These are phyloP conservation scores for Wickerhamomyces kurtzmanii DNA, from an alignment of 805 yeast species.

Conservation along the genomic window DNA sequence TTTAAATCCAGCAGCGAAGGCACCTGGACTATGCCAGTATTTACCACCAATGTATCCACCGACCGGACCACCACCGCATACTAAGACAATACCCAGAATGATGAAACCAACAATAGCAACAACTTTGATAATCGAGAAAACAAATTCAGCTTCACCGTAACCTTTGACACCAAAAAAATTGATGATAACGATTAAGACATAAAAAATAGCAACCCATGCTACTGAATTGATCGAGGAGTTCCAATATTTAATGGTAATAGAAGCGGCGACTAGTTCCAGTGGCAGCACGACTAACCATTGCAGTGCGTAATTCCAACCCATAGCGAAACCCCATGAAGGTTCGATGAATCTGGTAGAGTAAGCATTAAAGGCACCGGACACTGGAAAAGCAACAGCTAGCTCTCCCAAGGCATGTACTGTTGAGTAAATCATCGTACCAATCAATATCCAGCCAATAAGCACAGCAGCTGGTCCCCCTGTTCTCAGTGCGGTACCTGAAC, in stretches of 20 bases:
- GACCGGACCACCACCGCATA: constrained; percentile 39
- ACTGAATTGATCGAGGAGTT: constrained; percentile 31
- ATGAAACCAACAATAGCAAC: constrained; percentile 41
- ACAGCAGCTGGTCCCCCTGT: constrained; percentile 61
- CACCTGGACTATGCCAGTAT: constrained; percentile 48
- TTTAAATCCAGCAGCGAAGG: constrained; percentile 49
- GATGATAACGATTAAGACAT: constrained; percentile 34
- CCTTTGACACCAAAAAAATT: constrained; percentile 46
- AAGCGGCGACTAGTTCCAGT: constrained; percentile 41
- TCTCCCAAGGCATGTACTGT: constrained; percentile 58
- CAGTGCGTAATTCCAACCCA: constrained; percentile 47
- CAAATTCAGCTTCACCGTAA: constrained; percentile 45
- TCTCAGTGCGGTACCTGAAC: constrained; percentile 48
- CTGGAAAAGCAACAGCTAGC: constrained; percentile 49
- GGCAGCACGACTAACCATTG: constrained; percentile 45
- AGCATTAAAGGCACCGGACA: constrained; percentile 57
- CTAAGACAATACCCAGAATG: constrained; percentile 39
- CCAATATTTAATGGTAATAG: constrained; percentile 46
- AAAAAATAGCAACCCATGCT: constrained; percentile 41
- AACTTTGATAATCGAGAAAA: constrained; percentile 38
- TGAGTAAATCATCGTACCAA: constrained; percentile 46
- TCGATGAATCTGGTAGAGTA: constrained; percentile 52
- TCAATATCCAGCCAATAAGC: constrained; percentile 42
- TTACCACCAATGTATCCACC: constrained; percentile 33
- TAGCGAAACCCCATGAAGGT: constrained; percentile 53